Conservation (phyloP, 2,329 filamentous ascomycete species). For the Neonectria punicea region DNA sequence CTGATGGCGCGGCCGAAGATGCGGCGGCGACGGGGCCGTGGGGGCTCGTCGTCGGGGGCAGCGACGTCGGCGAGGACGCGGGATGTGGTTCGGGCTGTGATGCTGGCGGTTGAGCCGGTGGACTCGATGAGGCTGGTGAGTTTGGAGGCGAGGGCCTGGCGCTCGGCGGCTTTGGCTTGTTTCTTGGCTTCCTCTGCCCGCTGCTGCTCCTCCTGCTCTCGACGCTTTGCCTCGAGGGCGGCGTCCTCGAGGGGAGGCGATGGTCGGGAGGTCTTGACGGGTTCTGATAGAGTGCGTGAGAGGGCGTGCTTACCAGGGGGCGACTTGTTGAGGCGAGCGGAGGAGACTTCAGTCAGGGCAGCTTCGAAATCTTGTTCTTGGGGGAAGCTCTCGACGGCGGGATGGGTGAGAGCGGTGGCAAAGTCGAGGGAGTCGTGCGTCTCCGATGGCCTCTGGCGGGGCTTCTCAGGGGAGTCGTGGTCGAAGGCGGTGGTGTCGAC, state of each 20-base stretch:
- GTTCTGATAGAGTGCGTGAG: slow-evolving; percentile 53
- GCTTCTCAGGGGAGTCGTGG: slow-evolving; percentile 42
- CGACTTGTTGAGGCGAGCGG: slow-evolving; percentile 55
- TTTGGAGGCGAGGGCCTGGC: slow-evolving; percentile 54
- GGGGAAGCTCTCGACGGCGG: slow-evolving; percentile 40
- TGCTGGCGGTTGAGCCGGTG: slow-evolving; percentile 23
- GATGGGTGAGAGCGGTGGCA: slow-evolving; percentile 47
- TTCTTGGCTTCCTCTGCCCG: slow-evolving; percentile 39
- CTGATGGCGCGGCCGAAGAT: slow-evolving; percentile 69
- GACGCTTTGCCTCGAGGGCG: slow-evolving; percentile 16
- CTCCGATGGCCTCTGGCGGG: slow-evolving; percentile 14
- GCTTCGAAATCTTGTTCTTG: slow-evolving; percentile 40
- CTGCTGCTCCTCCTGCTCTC: slow-evolving; percentile 25
- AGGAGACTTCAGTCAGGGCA: slow-evolving; percentile 55
- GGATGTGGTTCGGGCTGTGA: background rate
- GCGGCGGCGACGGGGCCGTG: slow-evolving; percentile 54
- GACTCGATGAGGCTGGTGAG: slow-evolving; percentile 56
- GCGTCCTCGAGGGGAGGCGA: slow-evolving; percentile 2
- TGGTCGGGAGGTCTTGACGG: slow-evolving; percentile 26
- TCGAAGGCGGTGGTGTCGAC: slow-evolving; percentile 55
- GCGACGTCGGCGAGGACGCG: slow-evolving; percentile 22
- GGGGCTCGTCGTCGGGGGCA: slow-evolving; percentile 27
- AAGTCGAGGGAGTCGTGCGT: slow-evolving; percentile 48
- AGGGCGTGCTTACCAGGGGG: slow-evolving; percentile 45
- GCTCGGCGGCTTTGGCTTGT: slow-evolving; percentile 50